Evolutionary conservation across 2,329 filamentous ascomycete species (phyloP).

Genomic region (Penicillium sp.): DNA sequence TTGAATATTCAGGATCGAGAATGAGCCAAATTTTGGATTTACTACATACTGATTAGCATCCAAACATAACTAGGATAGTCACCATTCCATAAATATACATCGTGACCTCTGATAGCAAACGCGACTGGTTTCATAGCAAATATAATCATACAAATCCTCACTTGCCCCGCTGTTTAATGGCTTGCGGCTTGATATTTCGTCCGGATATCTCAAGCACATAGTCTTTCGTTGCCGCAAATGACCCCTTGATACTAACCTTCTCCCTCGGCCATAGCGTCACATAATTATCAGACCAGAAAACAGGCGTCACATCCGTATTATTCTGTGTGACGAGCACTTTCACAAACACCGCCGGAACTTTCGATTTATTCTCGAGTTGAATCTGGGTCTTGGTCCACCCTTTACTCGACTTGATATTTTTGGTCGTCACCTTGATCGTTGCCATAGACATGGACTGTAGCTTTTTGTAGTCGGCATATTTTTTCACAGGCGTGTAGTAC

Average conservation of each 20-base stretch:
- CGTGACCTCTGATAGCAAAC: too few species aligned
- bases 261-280: conserved; percentile 56
- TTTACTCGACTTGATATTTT: neutral
- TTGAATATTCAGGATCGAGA: conserved; percentile 21
- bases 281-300: conserved; percentile 59
- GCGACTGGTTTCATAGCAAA: too few species aligned
- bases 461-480: conserved; percentile 47
- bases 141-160: neutral
- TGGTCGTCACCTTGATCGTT: conserved; percentile 30
- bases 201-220: conserved; percentile 19
- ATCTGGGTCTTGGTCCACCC: conserved; percentile 29
- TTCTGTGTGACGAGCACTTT: conserved; percentile 42
- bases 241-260: conserved; percentile 40
- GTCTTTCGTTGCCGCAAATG: conserved; percentile 10
- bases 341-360: conserved; percentile 55
- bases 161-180: too few species aligned
- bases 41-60: conserved; percentile 7
- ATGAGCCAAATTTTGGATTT: conserved; percentile 15
- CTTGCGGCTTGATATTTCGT: conserved; percentile 14
- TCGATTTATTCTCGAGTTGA: conserved; percentile 48
- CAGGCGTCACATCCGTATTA: conserved; percentile 46
- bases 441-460: conserved; percentile 41
- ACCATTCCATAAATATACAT: neutral
- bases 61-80: too few species aligned
- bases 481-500: conserved; percentile 53